Evolutionary conservation across 352 stramenopile species (phyloP), one percentile per base, ranked within the genome.

Genomic region (Phytopythium boreale): DNA sequence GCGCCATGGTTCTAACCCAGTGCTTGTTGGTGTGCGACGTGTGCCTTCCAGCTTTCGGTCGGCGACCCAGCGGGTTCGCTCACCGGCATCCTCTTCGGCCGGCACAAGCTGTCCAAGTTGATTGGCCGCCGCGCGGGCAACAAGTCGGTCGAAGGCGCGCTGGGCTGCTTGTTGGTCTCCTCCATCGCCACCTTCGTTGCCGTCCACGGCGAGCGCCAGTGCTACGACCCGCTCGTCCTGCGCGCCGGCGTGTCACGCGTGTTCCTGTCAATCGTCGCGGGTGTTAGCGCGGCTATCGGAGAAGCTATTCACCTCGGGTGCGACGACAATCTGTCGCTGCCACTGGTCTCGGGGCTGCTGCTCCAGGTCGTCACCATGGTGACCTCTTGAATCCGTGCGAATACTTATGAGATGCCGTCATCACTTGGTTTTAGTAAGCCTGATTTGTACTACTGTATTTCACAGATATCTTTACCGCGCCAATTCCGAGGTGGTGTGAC

Each of bases 281-380:
- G 77, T 51, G 12, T 78, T 22, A 61, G 67, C 31, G 77, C 76
- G 9, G 70, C 77, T 8, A 39, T 65, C 0, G 80, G 77, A 6
- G 80, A 89, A 52, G 43, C 71, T 17, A 37, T 84, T 7, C 60
- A 87, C 46, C 36, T 89, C 31, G 70, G 68, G 11, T 46, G 34
- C 71, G 80, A 89, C 62, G 80, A 89, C 59, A 89, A 89, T 61
- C 56, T 89, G 31, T 77, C 76, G 0, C 65, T 89, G 4, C 80
- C 80, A 10, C 41, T 89, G 6, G 46, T 89, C 1, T 76, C 76
- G 0, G 68, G 69, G 8, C 52, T 76, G 0, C 74, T 89, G 29
- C 60, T 87, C 58, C 74, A 80, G 24, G 55, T 75, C 41, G 22
- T 50, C 20, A 31, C 39, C 53, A 49, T n/a, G 34, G 39, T 12